Evolutionary conservation across 768 basidiomycete species (phyloP).

Genomic region (Mycena haematopus): DNA sequence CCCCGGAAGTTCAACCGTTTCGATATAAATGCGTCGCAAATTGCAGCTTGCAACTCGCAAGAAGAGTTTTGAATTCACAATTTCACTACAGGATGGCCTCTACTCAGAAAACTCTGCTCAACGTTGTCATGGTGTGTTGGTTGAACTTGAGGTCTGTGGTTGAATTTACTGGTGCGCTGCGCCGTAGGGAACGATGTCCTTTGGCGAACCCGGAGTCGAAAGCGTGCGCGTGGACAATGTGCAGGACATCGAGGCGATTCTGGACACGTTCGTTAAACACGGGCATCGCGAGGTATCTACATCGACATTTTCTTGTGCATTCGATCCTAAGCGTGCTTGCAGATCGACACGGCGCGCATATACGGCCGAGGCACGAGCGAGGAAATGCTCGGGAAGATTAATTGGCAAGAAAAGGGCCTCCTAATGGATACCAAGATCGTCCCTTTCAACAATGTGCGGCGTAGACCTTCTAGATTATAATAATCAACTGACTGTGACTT

Average conservation of each 20-base stretch:
- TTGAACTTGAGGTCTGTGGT: no score
- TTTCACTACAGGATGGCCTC: no score
- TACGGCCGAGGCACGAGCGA: slow-evolving; percentile 65
- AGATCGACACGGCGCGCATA: slow-evolving; percentile 55
- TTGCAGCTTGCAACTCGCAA: no score
- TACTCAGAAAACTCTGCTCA: slow-evolving; percentile 43
- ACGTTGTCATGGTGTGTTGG: slow-evolving; percentile 46
- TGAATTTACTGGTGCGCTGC: no score
- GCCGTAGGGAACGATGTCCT: slow-evolving; percentile 25
- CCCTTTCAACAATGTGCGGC: not conserved
- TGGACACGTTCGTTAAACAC: slow-evolving; percentile 18
- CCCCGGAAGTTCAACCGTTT: not conserved
- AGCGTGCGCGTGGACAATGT: slow-evolving; percentile 19
- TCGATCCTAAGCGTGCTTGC: slow-evolving; percentile 12
- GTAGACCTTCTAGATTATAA: not conserved
- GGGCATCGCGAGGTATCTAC: slow-evolving; percentile 16
- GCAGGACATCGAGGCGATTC: slow-evolving; percentile 25
- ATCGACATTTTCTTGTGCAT: no score
- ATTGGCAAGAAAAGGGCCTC: slow-evolving; percentile 56
- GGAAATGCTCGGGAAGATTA: slow-evolving; percentile 54
- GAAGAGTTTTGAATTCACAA: no score
- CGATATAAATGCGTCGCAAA: no score
- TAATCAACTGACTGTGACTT: not conserved
- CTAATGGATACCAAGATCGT: slow-evolving; percentile 64
- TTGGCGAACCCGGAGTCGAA: slow-evolving; percentile 19